Evolutionary conservation across 805 yeast species (phyloP).

Genomic region (Sugiyamaella mastotermitis): DNA sequence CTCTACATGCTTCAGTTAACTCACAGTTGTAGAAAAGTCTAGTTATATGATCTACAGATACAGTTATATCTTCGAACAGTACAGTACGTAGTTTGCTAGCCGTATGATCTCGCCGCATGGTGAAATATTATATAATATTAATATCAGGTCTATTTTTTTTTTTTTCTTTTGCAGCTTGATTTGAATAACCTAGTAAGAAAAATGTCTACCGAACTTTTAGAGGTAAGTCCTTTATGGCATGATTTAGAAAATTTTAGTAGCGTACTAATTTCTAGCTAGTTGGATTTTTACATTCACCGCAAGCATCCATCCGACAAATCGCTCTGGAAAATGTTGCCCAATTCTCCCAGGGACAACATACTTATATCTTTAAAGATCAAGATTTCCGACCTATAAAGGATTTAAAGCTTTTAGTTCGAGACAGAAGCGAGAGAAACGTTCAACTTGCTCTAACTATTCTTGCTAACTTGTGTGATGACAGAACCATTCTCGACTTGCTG

Average conservation of each 20-base stretch:
- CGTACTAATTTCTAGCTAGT: slow-evolving; percentile 37
- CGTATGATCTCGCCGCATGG: too few species aligned
- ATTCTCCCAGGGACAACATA: slow-evolving; percentile 65
- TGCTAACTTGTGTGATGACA: slow-evolving; percentile 75
- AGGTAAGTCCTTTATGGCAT: slow-evolving; percentile 28
- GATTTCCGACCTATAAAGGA: slow-evolving; percentile 67
- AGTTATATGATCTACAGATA: too few species aligned
- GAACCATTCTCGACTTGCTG: slow-evolving; percentile 54
- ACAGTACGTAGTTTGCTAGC: too few species aligned
- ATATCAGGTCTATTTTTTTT: too few species aligned
- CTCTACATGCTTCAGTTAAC: too few species aligned
- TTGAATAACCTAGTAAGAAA: too few species aligned
- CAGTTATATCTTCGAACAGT: too few species aligned
- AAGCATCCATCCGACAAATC: slow-evolving; percentile 70
- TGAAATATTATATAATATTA: too few species aligned
- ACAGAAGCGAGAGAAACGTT: slow-evolving; percentile 28
- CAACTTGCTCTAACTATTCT: slow-evolving; percentile 61
- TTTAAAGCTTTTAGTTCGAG: slow-evolving; percentile 53
- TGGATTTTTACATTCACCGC: slow-evolving; percentile 73
- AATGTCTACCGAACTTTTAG: slow-evolving; percentile 51
- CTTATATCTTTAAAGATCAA: slow-evolving; percentile 61
- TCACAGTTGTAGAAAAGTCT: too few species aligned
- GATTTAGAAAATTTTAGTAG: not conserved
- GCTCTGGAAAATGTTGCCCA: slow-evolving; percentile 83
- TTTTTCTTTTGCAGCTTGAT: too few species aligned